Evolutionary conservation across 2,329 filamentous ascomycete genomes (phyloP).

Genomic region (Colletotrichum plurivorum): DNA sequence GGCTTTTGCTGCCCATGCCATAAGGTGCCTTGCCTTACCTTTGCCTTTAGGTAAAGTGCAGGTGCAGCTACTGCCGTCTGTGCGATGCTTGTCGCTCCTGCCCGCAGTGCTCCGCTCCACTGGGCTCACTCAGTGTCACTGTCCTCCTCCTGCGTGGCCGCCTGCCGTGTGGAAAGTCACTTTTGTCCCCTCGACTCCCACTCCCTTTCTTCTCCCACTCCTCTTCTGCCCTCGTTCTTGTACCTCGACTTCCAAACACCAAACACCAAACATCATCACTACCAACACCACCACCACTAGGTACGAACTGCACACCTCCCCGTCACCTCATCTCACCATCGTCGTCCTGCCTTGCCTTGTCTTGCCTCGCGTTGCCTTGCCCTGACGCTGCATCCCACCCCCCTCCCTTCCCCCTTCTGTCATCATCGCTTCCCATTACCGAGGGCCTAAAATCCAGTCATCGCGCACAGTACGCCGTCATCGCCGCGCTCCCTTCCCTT

Average conservation of each 20-base stretch:
- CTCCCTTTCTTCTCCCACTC: conserved; percentile 4
- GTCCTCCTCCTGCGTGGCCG: neutral
- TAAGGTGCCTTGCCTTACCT: too few relatives aligned
- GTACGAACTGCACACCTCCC: neutral
- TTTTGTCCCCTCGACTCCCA: neutral
- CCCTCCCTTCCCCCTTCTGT: conserved; percentile 25
- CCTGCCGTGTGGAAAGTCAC: neutral
- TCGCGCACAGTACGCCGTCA: conserved; percentile 31
- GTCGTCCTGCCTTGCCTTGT: neutral
- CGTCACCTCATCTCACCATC: neutral
- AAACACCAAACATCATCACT: neutral
- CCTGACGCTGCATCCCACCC: conserved; percentile 10
- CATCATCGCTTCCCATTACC: conserved; percentile 31
- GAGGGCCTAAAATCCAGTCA: conserved; percentile 3
- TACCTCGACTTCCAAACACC: neutral
- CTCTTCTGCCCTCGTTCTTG: neutral
- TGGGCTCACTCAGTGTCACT: neutral
- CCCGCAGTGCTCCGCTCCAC: neutral
- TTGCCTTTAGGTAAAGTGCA: too few relatives aligned
- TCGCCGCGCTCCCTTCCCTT: conserved; percentile 25
- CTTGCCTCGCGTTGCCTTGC: neutral
- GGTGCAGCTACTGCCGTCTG: neutral
- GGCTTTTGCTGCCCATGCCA: too few relatives aligned
- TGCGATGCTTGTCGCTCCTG: neutral
- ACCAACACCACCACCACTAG: neutral